Evolutionary conservation across 306 rosid genomes (phyloP).

Genomic region (Prosopis cineraria): DNA sequence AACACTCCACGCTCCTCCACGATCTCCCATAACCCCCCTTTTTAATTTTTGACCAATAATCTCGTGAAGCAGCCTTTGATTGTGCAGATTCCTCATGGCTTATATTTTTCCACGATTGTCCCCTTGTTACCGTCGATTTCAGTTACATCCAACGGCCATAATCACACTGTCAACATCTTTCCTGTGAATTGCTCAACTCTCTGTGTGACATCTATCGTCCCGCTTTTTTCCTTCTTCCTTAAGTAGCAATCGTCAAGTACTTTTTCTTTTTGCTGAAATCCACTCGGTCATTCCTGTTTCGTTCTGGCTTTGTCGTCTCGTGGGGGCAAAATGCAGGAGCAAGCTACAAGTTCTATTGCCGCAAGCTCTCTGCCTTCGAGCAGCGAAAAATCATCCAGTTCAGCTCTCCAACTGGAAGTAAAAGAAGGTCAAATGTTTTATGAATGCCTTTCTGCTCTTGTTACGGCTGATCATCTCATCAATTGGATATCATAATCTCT

Average conservation of each 20-base stretch:
- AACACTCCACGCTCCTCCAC: constrained; percentile 49
- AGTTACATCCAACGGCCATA: constrained; percentile 31
- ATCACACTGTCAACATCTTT: background rate
- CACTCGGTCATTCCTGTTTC: background rate
- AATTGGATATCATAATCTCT: background rate
- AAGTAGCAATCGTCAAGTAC: no score
- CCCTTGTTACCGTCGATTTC: constrained; percentile 33
- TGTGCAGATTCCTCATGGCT: constrained; percentile 50
- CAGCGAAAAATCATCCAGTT: constrained; percentile 72
- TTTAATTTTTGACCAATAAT: background rate
- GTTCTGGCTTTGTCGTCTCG: constrained; percentile 10
- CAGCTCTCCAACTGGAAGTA: constrained; percentile 56
- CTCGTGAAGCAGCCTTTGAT: constrained; percentile 60
- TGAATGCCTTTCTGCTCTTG: background rate
- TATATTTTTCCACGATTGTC: constrained; percentile 56
- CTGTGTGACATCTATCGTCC: background rate
- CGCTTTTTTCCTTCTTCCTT: background rate
- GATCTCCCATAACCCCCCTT: constrained; percentile 18
- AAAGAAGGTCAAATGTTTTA: constrained; percentile 50
- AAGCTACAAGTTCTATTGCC: constrained; percentile 54
- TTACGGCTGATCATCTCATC: background rate
- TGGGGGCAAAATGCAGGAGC: constrained; percentile 51
- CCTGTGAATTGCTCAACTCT: background rate
- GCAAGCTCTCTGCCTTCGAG: constrained; percentile 69
- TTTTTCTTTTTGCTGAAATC: background rate